Conservation (phyloP, 2,329 filamentous ascomycete genomes). For the Penicillium sp. region DNA sequence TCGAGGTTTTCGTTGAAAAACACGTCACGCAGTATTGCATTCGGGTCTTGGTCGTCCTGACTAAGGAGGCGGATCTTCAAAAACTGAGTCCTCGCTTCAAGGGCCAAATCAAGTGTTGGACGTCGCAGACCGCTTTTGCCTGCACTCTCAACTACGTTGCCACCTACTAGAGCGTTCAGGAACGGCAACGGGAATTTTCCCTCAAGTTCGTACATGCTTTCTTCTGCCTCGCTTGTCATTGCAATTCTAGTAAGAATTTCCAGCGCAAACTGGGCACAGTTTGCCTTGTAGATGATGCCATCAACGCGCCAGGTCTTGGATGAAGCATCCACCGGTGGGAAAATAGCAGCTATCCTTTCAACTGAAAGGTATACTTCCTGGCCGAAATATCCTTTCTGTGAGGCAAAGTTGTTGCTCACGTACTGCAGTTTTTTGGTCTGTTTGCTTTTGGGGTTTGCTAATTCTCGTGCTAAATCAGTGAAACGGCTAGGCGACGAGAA, state of each 20-base stretch:
- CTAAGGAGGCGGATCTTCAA: slow-evolving; percentile 43
- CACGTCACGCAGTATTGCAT: slow-evolving; percentile 34
- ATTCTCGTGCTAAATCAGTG: slow-evolving; percentile 25
- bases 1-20: slow-evolving; percentile 35
- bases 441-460: slow-evolving; percentile 26
- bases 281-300: slow-evolving; percentile 41
- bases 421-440: slow-evolving; percentile 27
- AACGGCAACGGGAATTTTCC: slow-evolving; percentile 32
- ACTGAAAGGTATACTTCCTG: slow-evolving; percentile 34
- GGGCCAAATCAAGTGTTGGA: slow-evolving; percentile 46
- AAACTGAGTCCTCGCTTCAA: slow-evolving; percentile 55
- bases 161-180: slow-evolving; percentile 24
- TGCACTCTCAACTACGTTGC: slow-evolving; percentile 4
- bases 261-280: slow-evolving; percentile 39
- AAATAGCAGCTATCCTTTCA: slow-evolving; percentile 24
- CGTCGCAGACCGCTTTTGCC: slow-evolving; percentile 40
- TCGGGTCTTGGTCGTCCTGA: slow-evolving; percentile 36
- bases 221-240: slow-evolving; percentile 16
- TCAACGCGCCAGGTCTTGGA: slow-evolving; percentile 29
- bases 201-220: slow-evolving; percentile 30
- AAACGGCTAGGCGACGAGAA: slow-evolving; percentile 24
- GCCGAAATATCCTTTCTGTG: slow-evolving; percentile 25
- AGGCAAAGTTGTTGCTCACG: slow-evolving; percentile 21
- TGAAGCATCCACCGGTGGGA: slow-evolving; percentile 22
- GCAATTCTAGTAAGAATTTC: slow-evolving; percentile 33